Evolutionary conservation across 352 stramenopile genomes (phyloP), one percentile per base, ranked within the genome.

Genomic region (Globisporangium barbulae): DNA sequence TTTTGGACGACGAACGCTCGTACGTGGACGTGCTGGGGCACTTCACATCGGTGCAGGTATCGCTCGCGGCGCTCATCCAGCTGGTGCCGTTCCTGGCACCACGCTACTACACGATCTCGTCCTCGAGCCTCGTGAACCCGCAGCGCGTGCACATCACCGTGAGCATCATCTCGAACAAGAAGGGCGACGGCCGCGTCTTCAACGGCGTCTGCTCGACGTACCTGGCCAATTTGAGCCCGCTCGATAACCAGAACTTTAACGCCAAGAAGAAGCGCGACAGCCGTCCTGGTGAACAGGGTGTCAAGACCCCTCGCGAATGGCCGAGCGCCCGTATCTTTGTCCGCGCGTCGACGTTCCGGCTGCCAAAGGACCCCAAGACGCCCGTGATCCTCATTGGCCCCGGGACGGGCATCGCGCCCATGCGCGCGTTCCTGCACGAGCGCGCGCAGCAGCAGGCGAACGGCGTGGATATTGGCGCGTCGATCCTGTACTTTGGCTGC

Each of bases 81-180:
- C 64, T 99, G 22, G 89, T 97, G 53, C 97, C 97, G 21, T 91
- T 90, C 65, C 71, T 99, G 22, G 78, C 97, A 69, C 96, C 97
- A 19, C 90, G 98, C 8, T 98, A 98, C 72, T 99, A 99, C 77
- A 99, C 98, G 12, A 99, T 99, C 68, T 97, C 94, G 35, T 99
- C 96, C 4, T 99, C 92, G 12, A 93, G 90, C 47, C 77, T 87
- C 42, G 85, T 97, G 3, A 89, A 97, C 71, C 94, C 96, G 5
- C 86, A 91, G 50, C 84, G 81, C 21, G 85, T 99, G 33, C 94
- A 99, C 70, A 75, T 98, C 49, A 99, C 97, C 4, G 91, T 99
- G 25, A 91, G 91, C 31, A 81, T 99, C 28, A 90, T 98, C 42
- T 72, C 96, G 53, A 79, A 88, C 35, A 78, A 83, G 37, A 91